A percentile compares a stretch with the other conserved stretches of the same genome.
Evolutionary conservation across 352 stramenopile genomes (phyloP).

Genomic region (Pythium dissimile): DNA sequence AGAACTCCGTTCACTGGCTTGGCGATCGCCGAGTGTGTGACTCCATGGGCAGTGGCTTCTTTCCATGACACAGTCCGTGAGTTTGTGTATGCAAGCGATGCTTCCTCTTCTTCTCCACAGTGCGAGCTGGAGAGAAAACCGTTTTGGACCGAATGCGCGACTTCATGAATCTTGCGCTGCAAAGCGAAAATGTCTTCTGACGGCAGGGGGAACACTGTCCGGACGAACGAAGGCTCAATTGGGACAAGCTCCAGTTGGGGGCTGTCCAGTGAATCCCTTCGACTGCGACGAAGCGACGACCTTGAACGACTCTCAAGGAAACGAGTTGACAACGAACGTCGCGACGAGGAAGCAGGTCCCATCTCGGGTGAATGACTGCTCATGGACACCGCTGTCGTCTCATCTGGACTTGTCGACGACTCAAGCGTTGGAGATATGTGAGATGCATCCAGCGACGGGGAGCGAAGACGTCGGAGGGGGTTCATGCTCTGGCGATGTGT

Average conservation of each 20-base stretch:
- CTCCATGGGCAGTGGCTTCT: slow-evolving; percentile 46
- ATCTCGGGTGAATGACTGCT: slow-evolving; percentile 5
- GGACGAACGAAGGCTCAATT: slow-evolving; percentile 57
- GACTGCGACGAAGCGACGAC: neutral
- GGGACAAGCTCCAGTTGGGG: slow-evolving; percentile 33
- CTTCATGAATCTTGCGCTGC: slow-evolving; percentile 74
- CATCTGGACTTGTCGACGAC: neutral
- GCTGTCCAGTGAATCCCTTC: slow-evolving; percentile 11
- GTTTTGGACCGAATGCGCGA: slow-evolving; percentile 63
- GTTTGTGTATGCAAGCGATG: slow-evolving; percentile 65
- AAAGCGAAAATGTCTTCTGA: slow-evolving; percentile 63
- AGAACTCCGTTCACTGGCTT: slow-evolving; percentile 67
- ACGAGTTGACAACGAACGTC: neutral
- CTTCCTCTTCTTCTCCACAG: slow-evolving; percentile 48
- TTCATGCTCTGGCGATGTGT: slow-evolving; percentile 1
- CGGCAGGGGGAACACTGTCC: slow-evolving; percentile 67
- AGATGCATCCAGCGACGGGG: slow-evolving; percentile 4
- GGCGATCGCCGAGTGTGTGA: slow-evolving; percentile 63
- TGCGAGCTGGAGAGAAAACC: slow-evolving; percentile 60
- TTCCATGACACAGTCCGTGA: slow-evolving; percentile 56
- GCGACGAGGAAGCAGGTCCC: neutral
- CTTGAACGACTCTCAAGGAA: neutral
- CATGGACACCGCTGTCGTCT: neutral
- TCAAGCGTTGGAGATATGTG: neutral
- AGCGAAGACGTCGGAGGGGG: slow-evolving; percentile 6